These are phyloP conservation scores for Aspergillus nidulans DNA, from an alignment of 495 filamentous ascomycete species.

Conservation along the genomic window DNA sequence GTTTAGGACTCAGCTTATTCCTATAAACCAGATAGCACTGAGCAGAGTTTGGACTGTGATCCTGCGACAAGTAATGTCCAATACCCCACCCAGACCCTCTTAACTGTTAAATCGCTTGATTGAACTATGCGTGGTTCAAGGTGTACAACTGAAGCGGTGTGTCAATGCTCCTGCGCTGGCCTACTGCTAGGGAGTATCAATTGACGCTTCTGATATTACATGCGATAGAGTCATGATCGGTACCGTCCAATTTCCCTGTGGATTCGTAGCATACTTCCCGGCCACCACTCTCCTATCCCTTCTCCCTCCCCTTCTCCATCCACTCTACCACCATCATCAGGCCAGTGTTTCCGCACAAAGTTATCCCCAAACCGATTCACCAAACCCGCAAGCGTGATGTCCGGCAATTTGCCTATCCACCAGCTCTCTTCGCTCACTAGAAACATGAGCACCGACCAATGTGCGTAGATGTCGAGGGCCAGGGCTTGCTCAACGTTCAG, in stretches of 20 bases:
- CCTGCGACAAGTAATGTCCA: no score
- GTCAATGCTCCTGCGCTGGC: no score
- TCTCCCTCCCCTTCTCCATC: background rate
- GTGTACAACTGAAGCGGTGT: no score
- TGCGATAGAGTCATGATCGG: no score
- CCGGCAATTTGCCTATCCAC: background rate
- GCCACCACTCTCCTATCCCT: conserved; percentile 4
- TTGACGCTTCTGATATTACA: no score
- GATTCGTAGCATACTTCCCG: background rate
- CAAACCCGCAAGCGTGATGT: background rate
- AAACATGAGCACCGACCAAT: conserved; percentile 2
- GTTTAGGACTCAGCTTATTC: no score
- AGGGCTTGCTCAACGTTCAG: background rate
- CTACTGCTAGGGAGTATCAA: no score
- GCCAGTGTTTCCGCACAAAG: background rate
- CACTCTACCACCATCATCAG: background rate
- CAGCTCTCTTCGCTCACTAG: background rate
- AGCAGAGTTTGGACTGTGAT: no score
- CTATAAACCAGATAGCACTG: no score
- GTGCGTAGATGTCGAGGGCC: conserved; percentile 1
- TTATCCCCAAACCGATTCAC: background rate
- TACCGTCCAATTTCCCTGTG: background rate
- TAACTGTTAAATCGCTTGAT: no score
- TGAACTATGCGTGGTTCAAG: no score
- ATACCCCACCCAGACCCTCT: no score